Evolutionary conservation across 2,329 filamentous ascomycete genomes (phyloP).

Genomic region (Venturia pyrina): DNA sequence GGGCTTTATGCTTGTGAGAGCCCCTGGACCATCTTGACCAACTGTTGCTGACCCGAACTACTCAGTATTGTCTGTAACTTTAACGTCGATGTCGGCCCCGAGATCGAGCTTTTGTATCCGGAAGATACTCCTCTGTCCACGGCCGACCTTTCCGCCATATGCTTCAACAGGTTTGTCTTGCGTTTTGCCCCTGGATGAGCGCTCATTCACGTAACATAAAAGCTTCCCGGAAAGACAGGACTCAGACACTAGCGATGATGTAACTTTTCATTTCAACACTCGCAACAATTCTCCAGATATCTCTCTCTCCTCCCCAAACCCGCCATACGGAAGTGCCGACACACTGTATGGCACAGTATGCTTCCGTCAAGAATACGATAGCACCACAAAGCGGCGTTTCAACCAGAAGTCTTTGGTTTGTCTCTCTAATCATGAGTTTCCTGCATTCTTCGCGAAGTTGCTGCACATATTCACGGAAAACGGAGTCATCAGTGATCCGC

Average conservation of each 20-base stretch:
- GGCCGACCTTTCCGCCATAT: conserved; percentile 30
- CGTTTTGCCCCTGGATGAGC: conserved; percentile 16
- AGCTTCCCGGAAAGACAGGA: conserved; percentile 34
- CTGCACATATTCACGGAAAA: conserved; percentile 28
- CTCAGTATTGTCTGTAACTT: conserved; percentile 32
- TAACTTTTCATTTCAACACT: conserved; percentile 31
- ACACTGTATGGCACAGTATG: conserved; percentile 28
- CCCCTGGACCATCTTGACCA: background rate
- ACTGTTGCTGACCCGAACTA: background rate
- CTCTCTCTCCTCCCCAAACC: conserved; percentile 28
- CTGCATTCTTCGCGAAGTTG: conserved; percentile 26
- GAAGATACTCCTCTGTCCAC: conserved; percentile 27
- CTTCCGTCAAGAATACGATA: conserved; percentile 32
- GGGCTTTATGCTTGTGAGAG: conserved; percentile 31
- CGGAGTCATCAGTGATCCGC: conserved; percentile 29
- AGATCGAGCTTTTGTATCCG: conserved; percentile 33
- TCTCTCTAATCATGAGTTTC: conserved; percentile 31
- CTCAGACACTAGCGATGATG: conserved; percentile 24
- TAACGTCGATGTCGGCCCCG: conserved; percentile 34
- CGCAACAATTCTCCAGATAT: conserved; percentile 47
- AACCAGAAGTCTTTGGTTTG: conserved; percentile 31
- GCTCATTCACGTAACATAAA: conserved; percentile 13
- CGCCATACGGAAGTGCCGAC: conserved; percentile 28
- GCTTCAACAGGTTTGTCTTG: conserved; percentile 25
- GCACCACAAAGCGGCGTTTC: conserved; percentile 32